These are phyloP conservation scores for Neonectria coccinea DNA, from an alignment of 2,329 filamentous ascomycete genomes.

Conservation along the genomic window DNA sequence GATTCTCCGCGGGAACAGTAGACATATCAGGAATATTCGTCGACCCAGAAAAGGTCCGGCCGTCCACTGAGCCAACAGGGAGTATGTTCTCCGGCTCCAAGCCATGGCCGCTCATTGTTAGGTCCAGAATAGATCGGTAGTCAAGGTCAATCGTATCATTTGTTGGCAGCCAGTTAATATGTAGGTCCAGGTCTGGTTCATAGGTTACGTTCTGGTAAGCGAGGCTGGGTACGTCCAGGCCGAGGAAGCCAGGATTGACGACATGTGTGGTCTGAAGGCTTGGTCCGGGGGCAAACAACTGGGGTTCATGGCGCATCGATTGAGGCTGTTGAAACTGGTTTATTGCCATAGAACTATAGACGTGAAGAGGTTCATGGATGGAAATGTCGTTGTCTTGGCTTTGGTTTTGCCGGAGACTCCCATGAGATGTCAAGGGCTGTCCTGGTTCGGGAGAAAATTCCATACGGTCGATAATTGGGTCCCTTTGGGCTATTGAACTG, in stretches of 20 bases:
- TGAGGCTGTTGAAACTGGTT: not conserved
- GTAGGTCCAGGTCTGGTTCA: slow-evolving; percentile 34
- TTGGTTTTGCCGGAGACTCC: not conserved
- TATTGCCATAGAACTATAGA: slow-evolving; percentile 2
- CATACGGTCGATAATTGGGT: not conserved
- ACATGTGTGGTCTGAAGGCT: not conserved
- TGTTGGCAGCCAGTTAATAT: slow-evolving; percentile 44
- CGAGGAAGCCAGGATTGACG: slow-evolving; percentile 1
- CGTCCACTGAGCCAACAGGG: not conserved
- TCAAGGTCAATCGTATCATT: slow-evolving; percentile 40
- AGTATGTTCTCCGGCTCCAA: not conserved
- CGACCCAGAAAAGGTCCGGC: not conserved
- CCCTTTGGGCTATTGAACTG: not conserved
- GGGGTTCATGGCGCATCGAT: not conserved
- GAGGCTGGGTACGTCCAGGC: slow-evolving; percentile 6
- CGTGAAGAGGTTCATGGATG: not conserved
- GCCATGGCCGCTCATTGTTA: not conserved
- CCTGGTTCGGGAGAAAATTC: not conserved
- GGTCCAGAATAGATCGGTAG: slow-evolving; percentile 33
- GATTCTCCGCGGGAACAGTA: not conserved
- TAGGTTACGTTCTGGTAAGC: slow-evolving; percentile 20
- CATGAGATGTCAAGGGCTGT: not conserved
- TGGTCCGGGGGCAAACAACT: not conserved
- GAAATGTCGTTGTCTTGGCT: not conserved
- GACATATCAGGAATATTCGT: not conserved